Percentiles rank a stretch among this genome's conserved stretches.
Conservation (phyloP, 129 eudicot genomes). For the carrot (Daucus carota) region DH1_v3.0 NC_030386.2:5504001-5504500, state of each 20-base stretch:
- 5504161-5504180: slow-evolving; percentile 64
- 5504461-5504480: not conserved
- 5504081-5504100: not conserved
- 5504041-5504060: slow-evolving; percentile 13
- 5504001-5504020: slow-evolving; percentile 77
- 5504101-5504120: not conserved
- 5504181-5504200: slow-evolving; percentile 91
- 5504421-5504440: not conserved
- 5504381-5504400: not conserved
- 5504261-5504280: not conserved
- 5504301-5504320: not conserved
- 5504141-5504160: slow-evolving; percentile 53
- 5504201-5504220: slow-evolving; percentile 99
- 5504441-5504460: not conserved
- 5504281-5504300: not conserved
- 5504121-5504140: slow-evolving; percentile 21
- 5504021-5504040: slow-evolving; percentile 72
- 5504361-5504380: not conserved
- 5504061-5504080: not conserved
- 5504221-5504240: not conserved
- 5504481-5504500: not conserved
- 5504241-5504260: not conserved
- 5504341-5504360: not conserved
- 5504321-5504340: not conserved
- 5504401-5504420: not conserved